Conservation (phyloP, 306 rosid species). For the Gynostemma pentaphyllum region DNA sequence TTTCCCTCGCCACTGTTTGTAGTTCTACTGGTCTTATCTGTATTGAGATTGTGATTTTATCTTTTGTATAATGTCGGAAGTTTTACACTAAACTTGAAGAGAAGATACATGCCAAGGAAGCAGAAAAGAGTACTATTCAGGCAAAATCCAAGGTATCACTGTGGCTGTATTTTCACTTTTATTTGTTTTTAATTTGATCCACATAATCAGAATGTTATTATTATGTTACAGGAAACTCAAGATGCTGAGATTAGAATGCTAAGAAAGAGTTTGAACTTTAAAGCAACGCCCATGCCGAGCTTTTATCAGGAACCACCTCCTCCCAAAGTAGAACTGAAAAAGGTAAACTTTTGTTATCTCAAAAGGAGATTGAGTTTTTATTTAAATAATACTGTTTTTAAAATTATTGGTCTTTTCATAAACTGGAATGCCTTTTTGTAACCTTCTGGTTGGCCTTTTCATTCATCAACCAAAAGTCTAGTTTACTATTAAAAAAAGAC, state of each 20-base stretch:
- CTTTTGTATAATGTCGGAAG: slow-evolving; percentile 38
- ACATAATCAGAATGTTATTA: slow-evolving; percentile 5
- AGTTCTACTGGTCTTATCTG: slow-evolving; percentile 1
- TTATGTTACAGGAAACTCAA: slow-evolving; percentile 65
- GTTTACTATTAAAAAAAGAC: too few species aligned
- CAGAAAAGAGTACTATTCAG: slow-evolving; percentile 71
- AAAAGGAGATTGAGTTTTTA: background rate
- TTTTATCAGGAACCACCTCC: slow-evolving; percentile 76
- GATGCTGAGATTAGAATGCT: slow-evolving; percentile 67
- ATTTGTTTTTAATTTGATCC: slow-evolving; percentile 3
- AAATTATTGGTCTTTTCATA: background rate
- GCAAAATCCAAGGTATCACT: slow-evolving; percentile 79
- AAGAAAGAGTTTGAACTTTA: slow-evolving; percentile 50
- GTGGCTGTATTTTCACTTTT: slow-evolving; percentile 10
- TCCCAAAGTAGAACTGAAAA: slow-evolving; percentile 56
- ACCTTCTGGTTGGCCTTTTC: too few species aligned
- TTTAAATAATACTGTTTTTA: background rate
- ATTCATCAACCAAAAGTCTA: too few species aligned
- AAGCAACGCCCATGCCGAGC: slow-evolving; percentile 77
- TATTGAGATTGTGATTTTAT: background rate
- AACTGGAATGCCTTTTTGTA: too few species aligned
- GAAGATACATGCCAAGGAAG: slow-evolving; percentile 91
- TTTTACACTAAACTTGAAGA: slow-evolving; percentile 93
- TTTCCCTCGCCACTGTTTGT: slow-evolving; percentile 9
- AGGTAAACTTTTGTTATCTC: slow-evolving; percentile 25